Conservation (phyloP, 345 rosid species). For the Euphorbia peplus region DNA sequence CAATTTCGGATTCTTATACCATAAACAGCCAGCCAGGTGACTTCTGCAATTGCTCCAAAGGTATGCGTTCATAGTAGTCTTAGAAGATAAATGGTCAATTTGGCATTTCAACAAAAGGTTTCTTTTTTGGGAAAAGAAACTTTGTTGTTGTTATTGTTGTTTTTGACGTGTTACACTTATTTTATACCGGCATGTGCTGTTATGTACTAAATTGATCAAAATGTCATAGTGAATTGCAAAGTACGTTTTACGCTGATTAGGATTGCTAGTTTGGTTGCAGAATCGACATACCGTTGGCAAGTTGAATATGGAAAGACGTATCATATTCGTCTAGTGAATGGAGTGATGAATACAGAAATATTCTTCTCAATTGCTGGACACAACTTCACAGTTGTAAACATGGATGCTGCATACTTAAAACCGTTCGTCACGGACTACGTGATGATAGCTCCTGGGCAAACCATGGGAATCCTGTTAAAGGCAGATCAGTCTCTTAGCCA, state of each 20-base stretch:
- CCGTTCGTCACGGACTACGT: constrained; percentile 35
- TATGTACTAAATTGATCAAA: too few species aligned
- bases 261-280: constrained; percentile 12
- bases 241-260: too few species aligned
- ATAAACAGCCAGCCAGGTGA: constrained; percentile 44
- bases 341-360: constrained; percentile 23
- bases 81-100: too few species aligned
- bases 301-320: constrained; percentile 32
- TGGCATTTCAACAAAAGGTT: too few species aligned
- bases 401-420: constrained; percentile 33
- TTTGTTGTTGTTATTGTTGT: too few species aligned
- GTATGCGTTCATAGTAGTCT: too few species aligned
- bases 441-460: constrained; percentile 73
- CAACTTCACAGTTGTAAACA: constrained; percentile 30
- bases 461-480: constrained; percentile 62
- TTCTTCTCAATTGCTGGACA: constrained; percentile 36
- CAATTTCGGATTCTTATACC: constrained; percentile 26
- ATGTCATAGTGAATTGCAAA: too few species aligned
- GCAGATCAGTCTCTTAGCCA: constrained; percentile 62
- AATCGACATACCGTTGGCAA: constrained; percentile 23
- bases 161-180: too few species aligned
- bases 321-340: constrained; percentile 34
- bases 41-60: constrained; percentile 29
- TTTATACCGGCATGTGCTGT: too few species aligned
- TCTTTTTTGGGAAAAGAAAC: too few species aligned